Conservation (phyloP, 768 basidiomycete species). For the Mycena metata region DNA sequence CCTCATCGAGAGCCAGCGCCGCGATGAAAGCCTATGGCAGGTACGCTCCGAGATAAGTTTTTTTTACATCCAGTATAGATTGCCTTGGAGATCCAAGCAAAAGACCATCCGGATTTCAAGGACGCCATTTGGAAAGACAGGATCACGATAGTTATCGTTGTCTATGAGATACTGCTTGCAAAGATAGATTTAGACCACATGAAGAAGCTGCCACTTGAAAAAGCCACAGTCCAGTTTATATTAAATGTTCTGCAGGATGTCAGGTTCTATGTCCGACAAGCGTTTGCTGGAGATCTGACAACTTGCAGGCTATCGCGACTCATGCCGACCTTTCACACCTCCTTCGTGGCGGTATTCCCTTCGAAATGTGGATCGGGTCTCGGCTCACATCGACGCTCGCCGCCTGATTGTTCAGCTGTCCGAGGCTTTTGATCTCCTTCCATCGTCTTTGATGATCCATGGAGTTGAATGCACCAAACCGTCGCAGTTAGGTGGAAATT, state of each 20-base stretch:
- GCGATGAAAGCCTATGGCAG: slow-evolving; percentile 5
- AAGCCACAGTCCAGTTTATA: slow-evolving; percentile 26
- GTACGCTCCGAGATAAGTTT: slow-evolving; percentile 3
- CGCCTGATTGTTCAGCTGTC: slow-evolving; percentile 22
- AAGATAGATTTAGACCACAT: slow-evolving; percentile 15
- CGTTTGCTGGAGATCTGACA: neutral
- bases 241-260: slow-evolving; percentile 28
- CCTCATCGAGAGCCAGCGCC: slow-evolving; percentile 1
- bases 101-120: slow-evolving; percentile 9
- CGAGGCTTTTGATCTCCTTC: slow-evolving; percentile 12
- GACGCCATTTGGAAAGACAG: slow-evolving; percentile 24
- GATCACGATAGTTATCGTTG: slow-evolving; percentile 16
- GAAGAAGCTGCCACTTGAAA: no score
- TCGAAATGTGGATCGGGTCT: slow-evolving; percentile 14
- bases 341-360: slow-evolving; percentile 16
- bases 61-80: slow-evolving; percentile 8
- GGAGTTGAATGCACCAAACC: neutral
- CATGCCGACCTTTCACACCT: slow-evolving; percentile 13
- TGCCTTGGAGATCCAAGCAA: slow-evolving; percentile 1
- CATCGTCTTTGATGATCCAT: slow-evolving; percentile 8
- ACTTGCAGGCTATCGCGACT: slow-evolving; percentile 11
- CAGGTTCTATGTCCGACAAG: neutral
- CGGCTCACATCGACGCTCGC: slow-evolving; percentile 16
- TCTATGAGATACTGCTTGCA: slow-evolving; percentile 20
- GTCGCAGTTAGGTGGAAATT: slow-evolving; percentile 10